Conservation (phyloP, 257 asterid genomes). For the Capsicum rhomboideum region DNA sequence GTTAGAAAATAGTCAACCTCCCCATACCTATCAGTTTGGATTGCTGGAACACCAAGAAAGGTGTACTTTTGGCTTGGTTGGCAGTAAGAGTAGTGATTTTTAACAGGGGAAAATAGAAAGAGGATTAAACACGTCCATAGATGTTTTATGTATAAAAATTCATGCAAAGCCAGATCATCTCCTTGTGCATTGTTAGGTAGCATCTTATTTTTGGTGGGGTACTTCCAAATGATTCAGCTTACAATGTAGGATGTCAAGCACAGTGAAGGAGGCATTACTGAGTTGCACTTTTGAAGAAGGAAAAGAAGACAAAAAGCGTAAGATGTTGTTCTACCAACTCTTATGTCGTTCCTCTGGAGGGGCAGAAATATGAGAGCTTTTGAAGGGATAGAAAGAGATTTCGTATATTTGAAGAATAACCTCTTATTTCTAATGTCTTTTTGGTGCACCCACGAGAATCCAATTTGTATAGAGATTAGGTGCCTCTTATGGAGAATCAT, state of each 20-base stretch:
- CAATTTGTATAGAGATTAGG: not conserved
- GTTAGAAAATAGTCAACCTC: not conserved
- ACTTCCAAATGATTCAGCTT: not conserved
- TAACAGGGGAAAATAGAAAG: not conserved
- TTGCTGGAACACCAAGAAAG: not conserved
- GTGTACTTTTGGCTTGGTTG: not conserved
- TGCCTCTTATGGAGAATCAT: not conserved
- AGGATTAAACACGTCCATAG: not conserved
- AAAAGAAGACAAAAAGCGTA: not conserved
- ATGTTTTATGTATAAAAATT: not conserved
- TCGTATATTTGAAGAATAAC: not conserved
- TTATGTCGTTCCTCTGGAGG: not conserved
- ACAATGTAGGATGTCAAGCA: not conserved
- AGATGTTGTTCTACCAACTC: not conserved
- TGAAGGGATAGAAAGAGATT: not conserved
- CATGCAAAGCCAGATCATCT: not conserved
- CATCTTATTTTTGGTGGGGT: not conserved
- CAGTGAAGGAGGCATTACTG: not conserved
- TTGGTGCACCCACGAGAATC: not conserved
- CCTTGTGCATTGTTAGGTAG: not conserved
- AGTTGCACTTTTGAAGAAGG: not conserved
- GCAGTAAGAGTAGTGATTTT: not conserved
- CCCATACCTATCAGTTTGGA: not conserved
- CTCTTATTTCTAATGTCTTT: not conserved
- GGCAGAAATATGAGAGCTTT: not conserved